phyloP scores from a whole-genome alignment of 805 yeast species.

The Starmerella scarabaei region DNA sequence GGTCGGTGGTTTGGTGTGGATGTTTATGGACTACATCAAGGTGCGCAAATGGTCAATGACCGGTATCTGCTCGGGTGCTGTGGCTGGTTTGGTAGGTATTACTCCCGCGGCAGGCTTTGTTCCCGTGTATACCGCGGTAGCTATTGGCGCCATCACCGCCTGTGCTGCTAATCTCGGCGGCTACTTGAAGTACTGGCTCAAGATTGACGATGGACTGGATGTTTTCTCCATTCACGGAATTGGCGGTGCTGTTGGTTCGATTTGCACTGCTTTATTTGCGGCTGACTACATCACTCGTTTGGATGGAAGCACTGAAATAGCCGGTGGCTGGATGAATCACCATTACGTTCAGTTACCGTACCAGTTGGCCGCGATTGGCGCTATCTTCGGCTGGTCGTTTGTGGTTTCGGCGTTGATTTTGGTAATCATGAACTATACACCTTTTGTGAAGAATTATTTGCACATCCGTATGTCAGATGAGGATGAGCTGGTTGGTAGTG shows the following conservation, averaged over 20 bases:
- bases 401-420: slow-evolving; percentile 60
- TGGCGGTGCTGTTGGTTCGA: slow-evolving; percentile 78
- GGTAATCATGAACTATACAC: slow-evolving; percentile 61
- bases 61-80: slow-evolving; percentile 83
- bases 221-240: slow-evolving; percentile 89
- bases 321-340: slow-evolving; percentile 90
- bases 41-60: slow-evolving; percentile 90
- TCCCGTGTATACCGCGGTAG: slow-evolving; percentile 78
- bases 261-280: slow-evolving; percentile 83
- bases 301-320: slow-evolving; percentile 53
- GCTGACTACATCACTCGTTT: slow-evolving; percentile 82
- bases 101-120: slow-evolving; percentile 97
- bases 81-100: slow-evolving; percentile 88
- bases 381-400: slow-evolving; percentile 71
- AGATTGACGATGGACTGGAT: slow-evolving; percentile 91
- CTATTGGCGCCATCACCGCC: slow-evolving; percentile 71
- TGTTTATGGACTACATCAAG: slow-evolving; percentile 77
- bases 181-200: slow-evolving; percentile 57
- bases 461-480: slow-evolving; percentile 76
- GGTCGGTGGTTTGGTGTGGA: slow-evolving; percentile 86
- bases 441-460: slow-evolving; percentile 37
- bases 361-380: slow-evolving; percentile 73
- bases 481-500: slow-evolving; percentile 84
- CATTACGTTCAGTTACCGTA: slow-evolving; percentile 82
- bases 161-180: slow-evolving; percentile 73